Evolutionary conservation across 495 filamentous ascomycete genomes (phyloP).

Genomic region (Lophium mytilinum): DNA sequence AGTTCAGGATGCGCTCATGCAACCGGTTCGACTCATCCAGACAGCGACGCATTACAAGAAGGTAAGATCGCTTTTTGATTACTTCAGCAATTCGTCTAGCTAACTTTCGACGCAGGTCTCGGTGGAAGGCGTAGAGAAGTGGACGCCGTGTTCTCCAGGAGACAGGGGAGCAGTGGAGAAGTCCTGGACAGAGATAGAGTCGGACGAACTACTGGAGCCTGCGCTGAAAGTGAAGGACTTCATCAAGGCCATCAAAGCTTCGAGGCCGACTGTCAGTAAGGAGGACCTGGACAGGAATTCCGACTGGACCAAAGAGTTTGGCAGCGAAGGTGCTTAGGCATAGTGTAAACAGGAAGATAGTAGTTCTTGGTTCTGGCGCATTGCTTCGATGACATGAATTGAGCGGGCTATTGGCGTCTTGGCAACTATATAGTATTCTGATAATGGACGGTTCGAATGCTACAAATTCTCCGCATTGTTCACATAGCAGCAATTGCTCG

Average conservation of each 20-base stretch:
- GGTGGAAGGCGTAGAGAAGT: slow-evolving; percentile 61
- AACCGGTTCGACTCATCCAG: slow-evolving; percentile 94
- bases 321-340: slow-evolving; percentile 67
- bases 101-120: slow-evolving; percentile 47
- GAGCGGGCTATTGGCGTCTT: background rate
- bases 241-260: slow-evolving; percentile 79
- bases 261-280: slow-evolving; percentile 78
- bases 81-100: slow-evolving; percentile 4
- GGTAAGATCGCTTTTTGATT: slow-evolving; percentile 41
- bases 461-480: too few relatives aligned
- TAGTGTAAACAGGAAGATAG: background rate
- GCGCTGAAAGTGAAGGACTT: slow-evolving; percentile 86
- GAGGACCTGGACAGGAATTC: slow-evolving; percentile 76
- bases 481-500: too few relatives aligned
- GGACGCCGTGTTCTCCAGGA: slow-evolving; percentile 92
- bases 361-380: background rate
- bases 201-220: slow-evolving; percentile 78
- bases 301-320: slow-evolving; percentile 96
- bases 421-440: too few relatives aligned
- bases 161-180: slow-evolving; percentile 80
- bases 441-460: too few relatives aligned
- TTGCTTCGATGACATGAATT: background rate
- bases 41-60: slow-evolving; percentile 97
- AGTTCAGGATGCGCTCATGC: slow-evolving; percentile 96
- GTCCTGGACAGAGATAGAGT: slow-evolving; percentile 82